Evolutionary conservation across 73 alveolate species (phyloP).

Genomic region (Stentor coeruleus): DNA sequence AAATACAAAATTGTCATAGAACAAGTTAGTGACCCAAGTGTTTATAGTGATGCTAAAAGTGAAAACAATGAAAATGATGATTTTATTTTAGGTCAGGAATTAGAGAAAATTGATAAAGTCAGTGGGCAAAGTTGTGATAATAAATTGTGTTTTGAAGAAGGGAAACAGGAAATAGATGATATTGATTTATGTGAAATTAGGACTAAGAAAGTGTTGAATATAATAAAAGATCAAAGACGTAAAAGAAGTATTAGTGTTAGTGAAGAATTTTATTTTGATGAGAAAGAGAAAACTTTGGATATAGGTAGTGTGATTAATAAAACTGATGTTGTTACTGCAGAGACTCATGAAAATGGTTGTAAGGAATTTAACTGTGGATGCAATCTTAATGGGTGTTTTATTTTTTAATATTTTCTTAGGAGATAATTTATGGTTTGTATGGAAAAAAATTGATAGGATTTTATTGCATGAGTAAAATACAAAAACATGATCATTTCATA

Average conservation of each 20-base stretch:
- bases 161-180: background rate
- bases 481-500: too few relatives aligned
- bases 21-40: background rate
- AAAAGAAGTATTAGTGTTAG: background rate
- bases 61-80: background rate
- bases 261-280: background rate
- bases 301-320: background rate
- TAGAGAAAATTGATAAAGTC: background rate
- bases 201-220: background rate
- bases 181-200: background rate
- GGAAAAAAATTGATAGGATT: too few relatives aligned
- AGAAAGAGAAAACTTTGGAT: background rate
- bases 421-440: too few relatives aligned
- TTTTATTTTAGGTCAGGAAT: too few relatives aligned
- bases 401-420: too few relatives aligned
- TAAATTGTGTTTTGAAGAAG: background rate
- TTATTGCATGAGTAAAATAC: too few relatives aligned
- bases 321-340: background rate
- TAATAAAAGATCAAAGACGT: background rate
- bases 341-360: background rate
- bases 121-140: background rate
- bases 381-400: too few relatives aligned
- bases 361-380: too few relatives aligned
- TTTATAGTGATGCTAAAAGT: background rate
- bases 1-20: background rate